Conservation (phyloP, 1,284 basidiomycete species). For the Boletus semigastroideus region DNA sequence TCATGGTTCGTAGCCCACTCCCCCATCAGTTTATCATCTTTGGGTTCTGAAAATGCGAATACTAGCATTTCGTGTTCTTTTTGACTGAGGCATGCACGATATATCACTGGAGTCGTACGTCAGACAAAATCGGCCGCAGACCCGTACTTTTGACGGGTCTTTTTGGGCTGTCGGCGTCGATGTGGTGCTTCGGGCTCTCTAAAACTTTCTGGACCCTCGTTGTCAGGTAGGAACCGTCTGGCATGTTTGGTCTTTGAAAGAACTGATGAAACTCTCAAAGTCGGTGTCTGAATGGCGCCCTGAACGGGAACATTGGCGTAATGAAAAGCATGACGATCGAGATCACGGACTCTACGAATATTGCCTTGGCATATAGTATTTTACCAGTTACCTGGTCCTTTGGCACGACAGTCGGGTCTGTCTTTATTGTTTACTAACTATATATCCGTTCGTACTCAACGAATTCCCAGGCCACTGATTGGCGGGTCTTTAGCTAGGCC, state of each 20-base stretch:
- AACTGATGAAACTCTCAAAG: slow-evolving; percentile 14
- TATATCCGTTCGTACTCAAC: slow-evolving; percentile 3
- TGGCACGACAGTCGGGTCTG: slow-evolving; percentile 44
- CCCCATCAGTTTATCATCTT: background rate
- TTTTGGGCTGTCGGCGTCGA: slow-evolving; percentile 56
- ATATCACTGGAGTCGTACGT: slow-evolving; percentile 65
- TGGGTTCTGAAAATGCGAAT: background rate
- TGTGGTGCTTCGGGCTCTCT: slow-evolving; percentile 64
- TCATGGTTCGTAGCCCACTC: slow-evolving; percentile 42
- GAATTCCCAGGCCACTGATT: slow-evolving; percentile 49
- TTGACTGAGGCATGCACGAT: slow-evolving; percentile 56
- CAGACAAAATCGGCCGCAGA: slow-evolving; percentile 64
- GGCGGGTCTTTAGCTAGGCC: slow-evolving; percentile 62
- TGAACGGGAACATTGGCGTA: slow-evolving; percentile 49
- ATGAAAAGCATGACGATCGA: slow-evolving; percentile 41
- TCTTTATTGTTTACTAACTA: background rate
- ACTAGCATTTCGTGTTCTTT: slow-evolving; percentile 53
- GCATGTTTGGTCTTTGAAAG: background rate
- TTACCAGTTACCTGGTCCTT: slow-evolving; percentile 47
- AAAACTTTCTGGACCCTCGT: slow-evolving; percentile 57
- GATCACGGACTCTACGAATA: slow-evolving; percentile 39
- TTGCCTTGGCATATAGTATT: slow-evolving; percentile 37
- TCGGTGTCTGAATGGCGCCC: slow-evolving; percentile 38
- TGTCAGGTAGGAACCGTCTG: slow-evolving; percentile 40
- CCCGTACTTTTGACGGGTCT: slow-evolving; percentile 62